These are phyloP conservation scores for Irpex lacteus DNA, from an alignment of 1,284 basidiomycete species.

Conservation along the genomic window DNA sequence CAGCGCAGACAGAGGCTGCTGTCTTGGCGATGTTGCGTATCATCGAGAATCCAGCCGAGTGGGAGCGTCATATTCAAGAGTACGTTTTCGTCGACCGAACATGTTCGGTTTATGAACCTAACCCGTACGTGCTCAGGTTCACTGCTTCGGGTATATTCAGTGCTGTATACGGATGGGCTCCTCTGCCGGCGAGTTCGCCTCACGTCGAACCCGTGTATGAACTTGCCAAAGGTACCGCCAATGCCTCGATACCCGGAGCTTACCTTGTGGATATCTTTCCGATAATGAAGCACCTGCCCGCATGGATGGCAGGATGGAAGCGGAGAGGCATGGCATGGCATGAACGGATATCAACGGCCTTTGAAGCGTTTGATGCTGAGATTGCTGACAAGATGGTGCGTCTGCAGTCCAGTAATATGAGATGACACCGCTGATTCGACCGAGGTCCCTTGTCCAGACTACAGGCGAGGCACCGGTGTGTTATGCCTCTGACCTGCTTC, in stretches of 20 bases:
- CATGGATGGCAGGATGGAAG: neutral
- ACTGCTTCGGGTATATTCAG: neutral
- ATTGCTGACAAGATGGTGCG: neutral
- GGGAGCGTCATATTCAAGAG: neutral
- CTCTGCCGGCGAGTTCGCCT: neutral
- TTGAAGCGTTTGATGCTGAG: neutral
- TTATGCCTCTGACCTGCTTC: neutral
- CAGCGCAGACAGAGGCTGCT: neutral
- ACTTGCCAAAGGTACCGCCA: neutral
- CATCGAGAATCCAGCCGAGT: neutral
- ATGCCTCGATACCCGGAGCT: constrained; percentile 23
- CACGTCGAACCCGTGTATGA: neutral
- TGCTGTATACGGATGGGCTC: neutral
- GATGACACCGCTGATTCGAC: neutral
- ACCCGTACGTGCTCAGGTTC: neutral
- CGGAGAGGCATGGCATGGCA: neutral
- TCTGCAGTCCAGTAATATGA: neutral
- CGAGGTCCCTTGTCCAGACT: neutral
- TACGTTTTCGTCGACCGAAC: neutral
- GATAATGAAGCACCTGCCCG: constrained; percentile 16
- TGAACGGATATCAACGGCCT: neutral
- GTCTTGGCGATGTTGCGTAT: neutral
- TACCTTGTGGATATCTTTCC: constrained; percentile 31
- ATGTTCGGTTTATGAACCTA: neutral
- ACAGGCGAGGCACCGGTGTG: neutral